These are phyloP conservation scores for Coriaria nepalensis DNA, from an alignment of 306 rosid genomes.

Conservation along the genomic window DNA sequence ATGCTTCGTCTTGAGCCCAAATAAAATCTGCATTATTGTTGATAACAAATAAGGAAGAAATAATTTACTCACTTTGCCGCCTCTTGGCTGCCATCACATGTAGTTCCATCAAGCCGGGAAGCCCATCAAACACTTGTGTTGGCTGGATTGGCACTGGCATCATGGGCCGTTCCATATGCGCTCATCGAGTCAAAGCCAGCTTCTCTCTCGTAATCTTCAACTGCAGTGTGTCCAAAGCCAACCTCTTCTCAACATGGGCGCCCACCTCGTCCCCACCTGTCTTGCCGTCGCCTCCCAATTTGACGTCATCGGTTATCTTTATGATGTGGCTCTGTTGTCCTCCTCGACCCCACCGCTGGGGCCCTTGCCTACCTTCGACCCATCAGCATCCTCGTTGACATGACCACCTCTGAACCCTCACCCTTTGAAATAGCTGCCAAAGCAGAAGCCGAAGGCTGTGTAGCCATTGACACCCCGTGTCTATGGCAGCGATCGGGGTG, in stretches of 20 bases:
- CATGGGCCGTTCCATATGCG: slow-evolving; percentile 82
- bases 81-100: slow-evolving; percentile 31
- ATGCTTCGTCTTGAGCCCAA: too few species aligned
- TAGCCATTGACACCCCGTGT: slow-evolving; percentile 71
- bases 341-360: slow-evolving; percentile 52
- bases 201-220: slow-evolving; percentile 77
- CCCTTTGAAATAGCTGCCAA: slow-evolving; percentile 51
- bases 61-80: slow-evolving; percentile 11
- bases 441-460: slow-evolving; percentile 36
- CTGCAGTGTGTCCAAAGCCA: slow-evolving; percentile 80
- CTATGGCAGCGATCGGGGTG: slow-evolving; percentile 89
- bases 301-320: slow-evolving; percentile 79
- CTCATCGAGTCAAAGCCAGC: slow-evolving; percentile 75
- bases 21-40: too few species aligned
- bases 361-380: slow-evolving; percentile 68
- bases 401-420: slow-evolving; percentile 91
- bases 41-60: too few species aligned
- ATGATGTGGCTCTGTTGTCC: slow-evolving; percentile 80
- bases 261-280: slow-evolving; percentile 47
- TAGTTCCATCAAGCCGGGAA: slow-evolving; percentile 18
- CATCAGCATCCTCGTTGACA: slow-evolving; percentile 75
- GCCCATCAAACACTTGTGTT: slow-evolving; percentile 61
- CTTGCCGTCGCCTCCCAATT: slow-evolving; percentile 53
- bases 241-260: slow-evolving; percentile 73
- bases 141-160: slow-evolving; percentile 98